Percentiles rank a stretch among this genome's conserved stretches.
Evolutionary conservation across 306 rosid species (phyloP).

Genomic region (Inga oerstediana): DNA sequence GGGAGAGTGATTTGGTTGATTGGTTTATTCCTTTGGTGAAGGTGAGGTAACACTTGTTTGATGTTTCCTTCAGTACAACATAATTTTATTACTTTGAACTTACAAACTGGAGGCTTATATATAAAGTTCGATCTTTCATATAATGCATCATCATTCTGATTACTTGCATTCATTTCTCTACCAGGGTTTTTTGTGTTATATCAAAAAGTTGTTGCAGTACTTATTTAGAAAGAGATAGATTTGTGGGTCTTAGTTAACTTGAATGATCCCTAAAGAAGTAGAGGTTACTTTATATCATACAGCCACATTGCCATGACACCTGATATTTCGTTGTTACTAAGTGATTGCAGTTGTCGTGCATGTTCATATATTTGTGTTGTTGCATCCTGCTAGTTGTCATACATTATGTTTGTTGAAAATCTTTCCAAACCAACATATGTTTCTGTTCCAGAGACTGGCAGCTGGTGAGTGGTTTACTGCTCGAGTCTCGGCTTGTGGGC

Average conservation of each 20-base stretch:
- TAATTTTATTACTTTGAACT: neutral
- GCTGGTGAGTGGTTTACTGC: constrained; percentile 94
- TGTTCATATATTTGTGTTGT: constrained; percentile 4
- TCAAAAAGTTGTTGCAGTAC: constrained; percentile 1
- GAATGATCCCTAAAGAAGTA: neutral
- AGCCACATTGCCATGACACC: neutral
- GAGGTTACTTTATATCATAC: neutral
- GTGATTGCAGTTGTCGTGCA: neutral
- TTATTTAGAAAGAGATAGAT: neutral
- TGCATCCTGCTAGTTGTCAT: constrained; percentile 14
- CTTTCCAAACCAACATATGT: neutral
- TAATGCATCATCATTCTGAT: neutral
- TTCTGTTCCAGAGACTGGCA: constrained; percentile 66
- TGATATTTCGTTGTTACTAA: neutral
- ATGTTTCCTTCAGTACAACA: neutral
- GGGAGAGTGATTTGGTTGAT: constrained; percentile 75
- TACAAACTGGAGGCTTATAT: neutral
- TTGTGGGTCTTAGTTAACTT: neutral
- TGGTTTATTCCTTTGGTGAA: constrained; percentile 79
- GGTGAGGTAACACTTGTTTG: constrained; percentile 41
- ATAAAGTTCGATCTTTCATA: neutral
- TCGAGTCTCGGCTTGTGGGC: constrained; percentile 82
- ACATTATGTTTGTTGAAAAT: constrained; percentile 6
- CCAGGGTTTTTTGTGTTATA: neutral
- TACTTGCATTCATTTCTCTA: constrained; percentile 5